Evolutionary conservation across 2,329 filamentous ascomycete species (phyloP), one percentile per base, ranked within the genome.

Genomic region (Colletotrichum sp.): DNA sequence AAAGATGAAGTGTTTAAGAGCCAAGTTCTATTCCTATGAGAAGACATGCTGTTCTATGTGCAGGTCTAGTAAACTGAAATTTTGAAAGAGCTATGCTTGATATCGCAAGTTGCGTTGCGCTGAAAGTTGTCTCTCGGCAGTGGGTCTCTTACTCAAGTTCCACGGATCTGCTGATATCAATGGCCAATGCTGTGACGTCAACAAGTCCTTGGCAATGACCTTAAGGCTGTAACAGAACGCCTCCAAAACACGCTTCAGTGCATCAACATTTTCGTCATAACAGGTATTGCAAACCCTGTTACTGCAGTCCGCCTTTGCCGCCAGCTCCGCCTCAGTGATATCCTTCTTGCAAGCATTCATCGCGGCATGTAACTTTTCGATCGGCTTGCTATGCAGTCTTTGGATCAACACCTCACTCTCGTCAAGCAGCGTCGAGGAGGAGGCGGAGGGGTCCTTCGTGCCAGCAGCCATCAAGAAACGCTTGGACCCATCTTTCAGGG

Each of bases 401-500:
- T 47, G 68, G 4, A 73, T 31, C 8, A 62, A 13, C 16, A 5
- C 27, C 13, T 73, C 71, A 9, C 62, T 66, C 43, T 71, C 55
- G 2, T 51, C 71, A 8, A 73, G 62, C 27, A 66, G 43, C 4
- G 51, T 27, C 4, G 58, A 59, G n/a, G 65, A 34, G 13, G 29
- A 13, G 47, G 6, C 1, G 29, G n/a, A 2, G 38, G 61, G 8
- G 31, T 27, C 29, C 16, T 69, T 21, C 8, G 29, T n/a, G 16
- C 61, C 61, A 15, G 67, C 33, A 12, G 54, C 54, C 12, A 16
- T 13, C 13, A 73, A 11, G 29, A 31, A 47, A 7, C 55, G 16
- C 43, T 73, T 73, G 57, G 68, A 71, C 8, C 62, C 36, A n/a
- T 66, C 62, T 33, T 71, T 63, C 33, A 73, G 55, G 21, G 24